Percentiles rank a stretch among this genome's conserved stretches.
Conservation (phyloP, 768 basidiomycete genomes). For the Rhodosporidiobolus odoratus region DNA sequence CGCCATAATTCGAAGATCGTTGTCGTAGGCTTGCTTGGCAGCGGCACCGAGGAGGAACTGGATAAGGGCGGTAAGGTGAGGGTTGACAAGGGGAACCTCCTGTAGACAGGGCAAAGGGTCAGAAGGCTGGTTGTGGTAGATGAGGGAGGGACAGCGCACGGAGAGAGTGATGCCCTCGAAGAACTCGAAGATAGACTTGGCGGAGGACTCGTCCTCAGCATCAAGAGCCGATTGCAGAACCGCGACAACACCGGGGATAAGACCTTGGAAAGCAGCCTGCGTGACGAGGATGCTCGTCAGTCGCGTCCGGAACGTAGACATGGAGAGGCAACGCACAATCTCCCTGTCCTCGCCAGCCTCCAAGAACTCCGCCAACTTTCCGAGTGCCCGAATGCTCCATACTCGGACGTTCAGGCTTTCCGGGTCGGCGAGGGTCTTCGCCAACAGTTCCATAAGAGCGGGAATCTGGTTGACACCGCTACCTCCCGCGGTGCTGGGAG, state of each 20-base stretch:
- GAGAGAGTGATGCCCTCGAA: constrained; percentile 92
- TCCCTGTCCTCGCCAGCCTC: constrained; percentile 78
- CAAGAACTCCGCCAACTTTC: constrained; percentile 87
- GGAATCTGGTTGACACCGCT: constrained; percentile 55
- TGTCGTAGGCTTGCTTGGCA: constrained; percentile 66
- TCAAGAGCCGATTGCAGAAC: constrained; percentile 82
- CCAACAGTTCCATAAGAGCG: constrained; percentile 74
- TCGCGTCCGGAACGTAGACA: constrained; percentile 1
- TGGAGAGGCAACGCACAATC: constrained; percentile 56
- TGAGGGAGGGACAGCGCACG: constrained; percentile 50
- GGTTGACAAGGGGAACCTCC: constrained; percentile 90
- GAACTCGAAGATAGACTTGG: constrained; percentile 87
- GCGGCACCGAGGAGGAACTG: constrained; percentile 82
- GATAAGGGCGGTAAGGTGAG: constrained; percentile 78
- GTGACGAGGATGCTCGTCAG: not conserved
- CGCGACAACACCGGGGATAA: constrained; percentile 79
- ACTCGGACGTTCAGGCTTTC: constrained; percentile 86
- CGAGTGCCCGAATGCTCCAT: constrained; percentile 83
- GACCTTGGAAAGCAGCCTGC: constrained; percentile 77
- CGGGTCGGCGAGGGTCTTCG: constrained; percentile 65
- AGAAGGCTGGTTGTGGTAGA: not conserved
- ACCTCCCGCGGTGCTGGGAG: constrained; percentile 58
- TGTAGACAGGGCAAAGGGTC: constrained; percentile 43
- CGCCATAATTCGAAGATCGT: constrained; percentile 77
- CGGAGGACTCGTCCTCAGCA: constrained; percentile 68